phyloP scores from a whole-genome alignment of 2,329 filamentous ascomycete species.

The Talaromyces rugulosus region DNA sequence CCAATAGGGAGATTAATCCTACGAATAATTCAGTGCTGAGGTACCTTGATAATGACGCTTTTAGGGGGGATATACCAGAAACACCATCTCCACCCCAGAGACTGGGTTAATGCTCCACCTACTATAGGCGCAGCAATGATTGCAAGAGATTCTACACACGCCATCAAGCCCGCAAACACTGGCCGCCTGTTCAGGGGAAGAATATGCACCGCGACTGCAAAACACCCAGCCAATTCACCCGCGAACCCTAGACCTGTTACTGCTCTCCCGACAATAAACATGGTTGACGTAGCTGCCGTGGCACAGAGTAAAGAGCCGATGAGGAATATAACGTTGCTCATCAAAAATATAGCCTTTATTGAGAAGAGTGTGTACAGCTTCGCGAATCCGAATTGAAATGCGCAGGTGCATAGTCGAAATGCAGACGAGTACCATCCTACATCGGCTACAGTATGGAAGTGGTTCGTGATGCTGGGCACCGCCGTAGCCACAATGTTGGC shows the following conservation, averaged over 20 bases:
- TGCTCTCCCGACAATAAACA: slow-evolving; percentile 32
- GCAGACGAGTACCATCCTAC: slow-evolving; percentile 53
- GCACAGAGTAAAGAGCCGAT: slow-evolving; percentile 31
- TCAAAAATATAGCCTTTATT: slow-evolving; percentile 50
- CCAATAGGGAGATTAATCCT: slow-evolving; percentile 32
- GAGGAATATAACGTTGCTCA: slow-evolving; percentile 49
- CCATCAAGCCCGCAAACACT: background rate
- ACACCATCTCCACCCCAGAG: slow-evolving; percentile 1
- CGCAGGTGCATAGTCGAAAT: slow-evolving; percentile 46
- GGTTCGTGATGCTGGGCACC: slow-evolving; percentile 50
- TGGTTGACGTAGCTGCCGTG: slow-evolving; percentile 24
- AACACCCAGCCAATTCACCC: slow-evolving; percentile 17
- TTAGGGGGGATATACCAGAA: background rate
- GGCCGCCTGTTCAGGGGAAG: background rate
- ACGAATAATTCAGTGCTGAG: background rate
- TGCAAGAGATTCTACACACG: background rate
- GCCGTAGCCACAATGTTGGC: slow-evolving; percentile 54
- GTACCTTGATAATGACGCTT: background rate
- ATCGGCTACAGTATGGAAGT: slow-evolving; percentile 47
- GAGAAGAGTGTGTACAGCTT: slow-evolving; percentile 54
- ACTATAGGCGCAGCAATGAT: background rate
- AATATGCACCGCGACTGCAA: background rate
- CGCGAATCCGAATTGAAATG: slow-evolving; percentile 22
- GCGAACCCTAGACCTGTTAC: slow-evolving; percentile 26
- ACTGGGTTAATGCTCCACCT: slow-evolving; percentile 1